phyloP scores from a whole-genome alignment of 73 alveolate species.

The Paramecium bursaria region DNA sequence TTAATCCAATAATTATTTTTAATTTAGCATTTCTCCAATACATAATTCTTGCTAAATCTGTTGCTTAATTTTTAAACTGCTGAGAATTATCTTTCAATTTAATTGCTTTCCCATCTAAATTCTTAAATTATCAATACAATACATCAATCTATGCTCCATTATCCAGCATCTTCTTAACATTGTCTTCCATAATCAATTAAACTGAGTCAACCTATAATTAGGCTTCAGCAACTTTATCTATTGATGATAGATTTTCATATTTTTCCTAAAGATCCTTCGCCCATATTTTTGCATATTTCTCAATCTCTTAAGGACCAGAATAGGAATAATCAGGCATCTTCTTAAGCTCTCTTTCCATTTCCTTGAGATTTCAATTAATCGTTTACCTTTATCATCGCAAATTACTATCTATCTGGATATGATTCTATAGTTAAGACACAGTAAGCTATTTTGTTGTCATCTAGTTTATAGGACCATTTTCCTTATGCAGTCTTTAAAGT shows the following conservation, averaged over 20 bases:
- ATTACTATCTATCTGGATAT: not conserved
- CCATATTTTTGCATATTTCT: conserved; percentile 27
- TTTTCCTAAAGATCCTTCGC: conserved; percentile 19
- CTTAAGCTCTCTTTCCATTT: conserved; percentile 39
- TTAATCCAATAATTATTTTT: conserved; percentile 21
- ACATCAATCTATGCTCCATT: not conserved
- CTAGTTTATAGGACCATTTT: conserved; percentile 24
- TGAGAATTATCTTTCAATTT: conserved; percentile 4
- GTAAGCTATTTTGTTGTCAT: conserved; percentile 15
- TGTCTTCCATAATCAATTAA: conserved; percentile 13
- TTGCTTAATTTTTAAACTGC: not conserved
- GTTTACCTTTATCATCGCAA: conserved; percentile 20
- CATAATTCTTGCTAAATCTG: conserved; percentile 43
- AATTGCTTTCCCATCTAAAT: conserved; percentile 40
- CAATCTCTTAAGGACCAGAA: conserved; percentile 7
- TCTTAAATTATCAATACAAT: too few species aligned
- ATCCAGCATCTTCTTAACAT: not conserved
- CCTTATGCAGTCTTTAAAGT: conserved; percentile 35
- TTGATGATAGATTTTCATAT: conserved; percentile 40
- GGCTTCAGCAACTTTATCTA: conserved; percentile 18
- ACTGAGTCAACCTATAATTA: not conserved
- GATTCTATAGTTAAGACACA: conserved; percentile 5
- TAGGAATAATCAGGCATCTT: conserved; percentile 7
- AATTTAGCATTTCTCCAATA: conserved; percentile 57
- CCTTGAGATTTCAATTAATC: not conserved